Evolutionary conservation across 441 rosid genomes (phyloP), one percentile per base, ranked within the genome.

Genomic region (Capsella rubella): DNA sequence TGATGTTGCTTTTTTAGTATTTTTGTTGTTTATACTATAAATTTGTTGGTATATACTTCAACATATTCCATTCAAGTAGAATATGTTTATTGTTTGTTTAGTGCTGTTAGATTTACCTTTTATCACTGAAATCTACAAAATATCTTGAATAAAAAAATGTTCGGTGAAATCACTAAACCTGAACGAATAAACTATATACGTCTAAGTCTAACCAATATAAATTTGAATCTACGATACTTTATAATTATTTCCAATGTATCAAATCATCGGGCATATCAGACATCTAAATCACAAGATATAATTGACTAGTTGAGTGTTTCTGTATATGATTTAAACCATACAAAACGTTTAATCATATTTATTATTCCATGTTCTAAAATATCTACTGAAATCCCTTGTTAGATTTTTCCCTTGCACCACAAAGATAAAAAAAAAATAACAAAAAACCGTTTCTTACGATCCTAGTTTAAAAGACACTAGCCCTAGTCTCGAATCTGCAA

Each of bases 41-140:
- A 21, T 21, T 21, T 21, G 25, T 21, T 21, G 25, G 25, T 21
- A 21, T 21, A 21, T 21, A 21, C 25, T 21, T 21, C 25, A 21
- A 21, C 25, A 21, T 35, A n/a, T 40, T 43, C 43, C 67, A 28
- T 28, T 43, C 35, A n/a, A 60, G 18, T 62, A 27, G 8, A 18
- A 62, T 43, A 43, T 42, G 37, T 62, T 25, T 62, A 28, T 43
- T 43, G 37, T 42, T 42, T 60, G 16, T 42, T 60, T 42, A 28
- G 52, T 62, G 53, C 52, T n/a, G 21, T 10, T 53, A 60, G 31
- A 61, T 13, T 25, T 13, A 62, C 27, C 53, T 42, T 60, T 58
- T 6, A 25, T 60, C 52, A 43, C 67, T 8, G 43, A 21, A 39
- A 12, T 59, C 64, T 37, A 11, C 6, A 59, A 5, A 39, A 21